Evolutionary conservation across 495 filamentous ascomycete species (phyloP).

Genomic region (Trichoderma asperelloides): DNA sequence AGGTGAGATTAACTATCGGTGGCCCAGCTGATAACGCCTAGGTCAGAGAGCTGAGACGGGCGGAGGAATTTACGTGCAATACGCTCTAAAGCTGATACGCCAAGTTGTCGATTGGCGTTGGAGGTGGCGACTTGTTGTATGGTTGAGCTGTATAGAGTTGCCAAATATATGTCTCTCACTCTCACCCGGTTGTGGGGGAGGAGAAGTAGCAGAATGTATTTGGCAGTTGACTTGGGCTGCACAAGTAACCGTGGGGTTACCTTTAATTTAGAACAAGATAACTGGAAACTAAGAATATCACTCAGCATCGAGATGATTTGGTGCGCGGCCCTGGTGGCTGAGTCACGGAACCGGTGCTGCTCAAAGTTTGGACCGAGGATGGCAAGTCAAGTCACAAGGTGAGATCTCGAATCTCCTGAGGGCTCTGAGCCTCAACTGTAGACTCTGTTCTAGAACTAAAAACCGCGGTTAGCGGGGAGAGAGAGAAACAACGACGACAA

Average conservation of each 20-base stretch:
- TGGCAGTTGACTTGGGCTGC: too few species aligned
- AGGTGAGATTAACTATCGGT: neutral
- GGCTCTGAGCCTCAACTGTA: neutral
- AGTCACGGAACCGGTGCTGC: neutral
- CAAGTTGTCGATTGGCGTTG: too few species aligned
- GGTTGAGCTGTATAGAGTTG: too few species aligned
- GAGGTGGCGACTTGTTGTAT: too few species aligned
- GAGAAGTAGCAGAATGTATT: too few species aligned
- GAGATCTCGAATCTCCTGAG: conserved; percentile 1
- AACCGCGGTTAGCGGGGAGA: too few species aligned
- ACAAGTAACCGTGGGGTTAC: too few species aligned
- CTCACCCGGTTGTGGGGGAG: too few species aligned
- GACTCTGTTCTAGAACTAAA: conserved; percentile 3
- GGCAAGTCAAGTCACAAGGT: neutral
- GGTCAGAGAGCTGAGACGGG: too few species aligned
- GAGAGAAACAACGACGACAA: neutral
- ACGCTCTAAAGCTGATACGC: too few species aligned
- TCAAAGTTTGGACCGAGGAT: neutral
- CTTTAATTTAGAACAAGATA: neutral
- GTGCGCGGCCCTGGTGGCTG: conserved; percentile 3
- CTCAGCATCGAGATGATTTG: neutral
- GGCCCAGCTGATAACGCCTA: neutral
- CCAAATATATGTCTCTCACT: too few species aligned
- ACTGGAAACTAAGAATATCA: neutral
- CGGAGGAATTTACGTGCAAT: too few species aligned